These are phyloP conservation scores for Trichoderma cornu-damae DNA, from an alignment of 2,329 filamentous ascomycete species.

Conservation along the genomic window DNA sequence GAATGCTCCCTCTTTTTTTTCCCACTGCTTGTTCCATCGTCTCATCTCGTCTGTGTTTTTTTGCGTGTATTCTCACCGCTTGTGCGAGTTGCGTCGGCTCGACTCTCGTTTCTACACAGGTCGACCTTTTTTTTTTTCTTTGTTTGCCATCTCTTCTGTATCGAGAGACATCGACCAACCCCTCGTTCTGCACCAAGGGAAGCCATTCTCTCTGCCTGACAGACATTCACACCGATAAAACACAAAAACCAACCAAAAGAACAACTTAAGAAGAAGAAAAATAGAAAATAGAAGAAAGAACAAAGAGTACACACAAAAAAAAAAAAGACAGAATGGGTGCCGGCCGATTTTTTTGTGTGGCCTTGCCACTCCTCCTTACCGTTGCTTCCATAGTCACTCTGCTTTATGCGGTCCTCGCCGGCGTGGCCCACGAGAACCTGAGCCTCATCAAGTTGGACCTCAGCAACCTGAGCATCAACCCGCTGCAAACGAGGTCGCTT, in stretches of 20 bases:
- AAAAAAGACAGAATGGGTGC: constrained; percentile 45
- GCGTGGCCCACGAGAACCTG: constrained; percentile 51
- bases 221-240: constrained; percentile 10
- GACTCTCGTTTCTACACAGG: constrained; percentile 11
- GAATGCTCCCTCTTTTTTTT: neutral
- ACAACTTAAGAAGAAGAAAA: no score
- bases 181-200: constrained; percentile 1
- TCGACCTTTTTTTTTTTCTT: no score
- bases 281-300: neutral
- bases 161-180: neutral
- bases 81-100: neutral
- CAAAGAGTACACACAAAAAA: neutral
- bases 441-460: constrained; percentile 59
- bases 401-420: constrained; percentile 52
- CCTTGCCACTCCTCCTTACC: constrained; percentile 77
- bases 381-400: constrained; percentile 69
- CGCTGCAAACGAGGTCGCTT: constrained; percentile 22
- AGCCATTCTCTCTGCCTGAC: neutral
- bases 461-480: constrained; percentile 47
- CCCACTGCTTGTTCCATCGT: constrained; percentile 1
- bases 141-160: neutral
- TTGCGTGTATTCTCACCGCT: neutral
- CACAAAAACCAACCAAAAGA: neutral
- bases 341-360: constrained; percentile 80
- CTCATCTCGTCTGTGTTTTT: constrained; percentile 4